Conservation (phyloP, 2,329 filamentous ascomycete genomes). For the Catunica adiposa region DNA sequence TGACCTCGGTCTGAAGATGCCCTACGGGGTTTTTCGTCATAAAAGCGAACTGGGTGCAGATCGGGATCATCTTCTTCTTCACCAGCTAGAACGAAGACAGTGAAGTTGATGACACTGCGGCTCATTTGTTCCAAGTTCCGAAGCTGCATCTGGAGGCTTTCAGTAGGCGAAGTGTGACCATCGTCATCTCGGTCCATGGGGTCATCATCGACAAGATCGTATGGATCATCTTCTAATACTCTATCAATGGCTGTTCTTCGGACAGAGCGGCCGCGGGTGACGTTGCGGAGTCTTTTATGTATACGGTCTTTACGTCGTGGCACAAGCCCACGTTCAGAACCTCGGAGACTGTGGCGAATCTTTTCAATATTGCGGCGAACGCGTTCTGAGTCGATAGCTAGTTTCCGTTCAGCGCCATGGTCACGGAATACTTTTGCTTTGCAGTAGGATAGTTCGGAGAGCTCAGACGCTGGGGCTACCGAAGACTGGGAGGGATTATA, state of each 20-base stretch:
- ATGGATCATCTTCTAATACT: conserved; percentile 5
- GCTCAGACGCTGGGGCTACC: conserved; percentile 20
- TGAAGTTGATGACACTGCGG: conserved; percentile 63
- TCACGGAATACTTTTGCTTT: conserved; percentile 96
- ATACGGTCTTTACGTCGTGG: conserved; percentile 12
- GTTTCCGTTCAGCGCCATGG: conserved; percentile 84
- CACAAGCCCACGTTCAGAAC: conserved; percentile 5
- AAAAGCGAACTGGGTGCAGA: conserved; percentile 48
- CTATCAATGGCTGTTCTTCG: conserved; percentile 2
- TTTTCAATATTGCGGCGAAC: conserved; percentile 96
- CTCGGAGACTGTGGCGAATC: conserved; percentile 46
- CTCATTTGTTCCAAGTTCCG: conserved; percentile 77
- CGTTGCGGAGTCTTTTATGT: conserved; percentile 7
- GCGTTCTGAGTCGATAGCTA: conserved; percentile 86
- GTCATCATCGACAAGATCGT: background rate
- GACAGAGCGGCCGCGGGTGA: background rate
- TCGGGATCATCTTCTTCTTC: conserved; percentile 68
- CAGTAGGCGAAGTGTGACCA: conserved; percentile 9
- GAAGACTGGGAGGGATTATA: conserved; percentile 25
- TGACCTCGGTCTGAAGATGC: background rate
- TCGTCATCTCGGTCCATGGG: conserved; percentile 11
- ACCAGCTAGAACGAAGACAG: conserved; percentile 60
- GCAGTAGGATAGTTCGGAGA: conserved; percentile 71
- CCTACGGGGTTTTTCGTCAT: background rate
- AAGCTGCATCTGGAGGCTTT: conserved; percentile 47